Evolutionary conservation across 2,329 filamentous ascomycete species (phyloP).

Genomic region (Fusarium nisikadoi): DNA sequence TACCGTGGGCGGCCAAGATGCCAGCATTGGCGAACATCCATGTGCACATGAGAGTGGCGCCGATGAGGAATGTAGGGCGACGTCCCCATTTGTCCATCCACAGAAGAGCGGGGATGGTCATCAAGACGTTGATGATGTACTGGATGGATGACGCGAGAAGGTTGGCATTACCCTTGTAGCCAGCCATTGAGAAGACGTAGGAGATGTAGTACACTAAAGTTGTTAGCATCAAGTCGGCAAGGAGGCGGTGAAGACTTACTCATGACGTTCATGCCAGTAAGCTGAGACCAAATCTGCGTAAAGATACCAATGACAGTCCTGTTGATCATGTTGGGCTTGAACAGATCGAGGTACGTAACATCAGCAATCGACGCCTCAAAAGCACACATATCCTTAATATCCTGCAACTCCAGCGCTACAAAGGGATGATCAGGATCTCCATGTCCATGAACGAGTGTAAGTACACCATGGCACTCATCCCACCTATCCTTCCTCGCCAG

Average conservation of each 20-base stretch:
- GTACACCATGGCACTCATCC: constrained; percentile 63
- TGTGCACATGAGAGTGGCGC: constrained; percentile 71
- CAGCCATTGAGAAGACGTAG: constrained; percentile 54
- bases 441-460: constrained; percentile 70
- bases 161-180: constrained; percentile 58
- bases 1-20: constrained; percentile 60
- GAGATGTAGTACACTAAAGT: constrained; percentile 68
- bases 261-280: constrained; percentile 67
- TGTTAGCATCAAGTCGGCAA: background rate
- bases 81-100: constrained; percentile 82
- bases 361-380: constrained; percentile 77
- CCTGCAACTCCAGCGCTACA: constrained; percentile 73
- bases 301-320: constrained; percentile 63
- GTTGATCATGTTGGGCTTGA: constrained; percentile 73
- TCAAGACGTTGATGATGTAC: constrained; percentile 80
- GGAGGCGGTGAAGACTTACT: constrained; percentile 52
- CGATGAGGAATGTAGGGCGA: constrained; percentile 73
- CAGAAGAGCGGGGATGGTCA: constrained; percentile 80
- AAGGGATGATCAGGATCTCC: constrained; percentile 73
- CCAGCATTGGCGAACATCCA: constrained; percentile 67
- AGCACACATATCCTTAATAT: constrained; percentile 78
- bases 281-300: constrained; percentile 67
- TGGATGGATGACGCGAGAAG: constrained; percentile 66
- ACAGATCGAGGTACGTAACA: constrained; percentile 76
- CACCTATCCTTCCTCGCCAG: constrained; percentile 74